Evolutionary conservation across 2,329 filamentous ascomycete genomes (phyloP).

Genomic region (Tolypocladium ophioglossoides): DNA sequence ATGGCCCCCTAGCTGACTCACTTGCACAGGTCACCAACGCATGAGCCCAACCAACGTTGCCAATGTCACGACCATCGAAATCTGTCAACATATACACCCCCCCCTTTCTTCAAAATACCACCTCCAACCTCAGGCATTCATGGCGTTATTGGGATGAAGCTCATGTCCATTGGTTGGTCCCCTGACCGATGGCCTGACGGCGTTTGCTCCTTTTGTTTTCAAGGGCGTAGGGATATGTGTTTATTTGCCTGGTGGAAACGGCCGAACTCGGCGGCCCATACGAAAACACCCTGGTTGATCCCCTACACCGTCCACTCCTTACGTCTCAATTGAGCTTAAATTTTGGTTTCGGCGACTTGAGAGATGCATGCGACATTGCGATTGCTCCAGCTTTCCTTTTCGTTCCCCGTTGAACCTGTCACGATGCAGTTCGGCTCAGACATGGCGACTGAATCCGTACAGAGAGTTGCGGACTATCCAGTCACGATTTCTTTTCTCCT

Average conservation of each 20-base stretch:
- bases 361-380: slow-evolving; percentile 9
- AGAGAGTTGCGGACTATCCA: not conserved
- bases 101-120: slow-evolving; percentile 18
- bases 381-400: slow-evolving; percentile 6
- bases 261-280: not conserved
- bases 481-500: not conserved
- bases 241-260: slow-evolving; percentile 4
- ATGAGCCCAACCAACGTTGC: slow-evolving; percentile 23
- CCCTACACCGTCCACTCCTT: slow-evolving; percentile 32
- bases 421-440: not conserved
- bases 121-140: slow-evolving; percentile 24
- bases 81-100: slow-evolving; percentile 11
- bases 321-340: slow-evolving; percentile 15
- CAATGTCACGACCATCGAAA: slow-evolving; percentile 4
- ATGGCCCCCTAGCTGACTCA: not conserved
- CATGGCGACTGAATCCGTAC: not conserved
- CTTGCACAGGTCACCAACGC: slow-evolving; percentile 44
- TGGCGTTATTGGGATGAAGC: slow-evolving; percentile 31
- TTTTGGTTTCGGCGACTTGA: slow-evolving; percentile 16
- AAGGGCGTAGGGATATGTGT: slow-evolving; percentile 25
- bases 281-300: not conserved
- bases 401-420: not conserved
- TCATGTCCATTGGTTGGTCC: slow-evolving; percentile 25
- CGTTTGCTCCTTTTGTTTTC: slow-evolving; percentile 21
- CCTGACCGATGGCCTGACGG: slow-evolving; percentile 22